A percentile compares a stretch with the other conserved stretches of the same genome.
Conservation (phyloP, 139 green algal species). For the Picochlorum sp. region DNA sequence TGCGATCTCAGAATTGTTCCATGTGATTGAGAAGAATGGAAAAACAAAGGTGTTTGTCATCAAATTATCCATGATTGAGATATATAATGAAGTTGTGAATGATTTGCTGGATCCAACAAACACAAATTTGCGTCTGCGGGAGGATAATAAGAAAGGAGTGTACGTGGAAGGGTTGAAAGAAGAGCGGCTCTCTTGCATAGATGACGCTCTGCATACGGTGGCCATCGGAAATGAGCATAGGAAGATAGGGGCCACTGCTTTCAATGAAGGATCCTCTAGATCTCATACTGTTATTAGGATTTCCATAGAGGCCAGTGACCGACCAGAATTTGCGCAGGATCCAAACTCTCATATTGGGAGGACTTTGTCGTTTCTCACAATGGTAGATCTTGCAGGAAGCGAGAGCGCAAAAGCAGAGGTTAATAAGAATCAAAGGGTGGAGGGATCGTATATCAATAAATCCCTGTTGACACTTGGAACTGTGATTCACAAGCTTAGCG, state of each 20-base stretch:
- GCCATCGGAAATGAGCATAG: constrained; percentile 58
- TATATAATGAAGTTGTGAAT: constrained; percentile 95
- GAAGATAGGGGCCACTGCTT: constrained; percentile 63
- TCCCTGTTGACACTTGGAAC: constrained; percentile 87
- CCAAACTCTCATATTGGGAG: constrained; percentile 12
- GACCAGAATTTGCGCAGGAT: constrained; percentile 15
- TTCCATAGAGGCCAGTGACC: constrained; percentile 56
- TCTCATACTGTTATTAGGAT: constrained; percentile 81
- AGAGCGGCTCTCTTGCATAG: constrained; percentile 50
- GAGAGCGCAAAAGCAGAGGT: constrained; percentile 62
- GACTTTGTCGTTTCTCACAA: constrained; percentile 56
- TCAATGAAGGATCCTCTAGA: constrained; percentile 71
- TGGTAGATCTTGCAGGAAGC: constrained; percentile 84
- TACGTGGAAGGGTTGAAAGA: constrained; percentile 74
- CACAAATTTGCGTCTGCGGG: constrained; percentile 76
- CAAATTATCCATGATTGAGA: constrained; percentile 80
- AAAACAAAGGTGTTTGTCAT: constrained; percentile 52
- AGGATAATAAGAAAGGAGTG: constrained; percentile 47
- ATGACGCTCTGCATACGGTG: constrained; percentile 70
- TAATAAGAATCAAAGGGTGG: constrained; percentile 63
- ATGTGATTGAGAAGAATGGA: constrained; percentile 33
- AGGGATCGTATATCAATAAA: constrained; percentile 95
- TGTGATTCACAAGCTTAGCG: constrained; percentile 79
- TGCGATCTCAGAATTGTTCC: constrained; percentile 55
- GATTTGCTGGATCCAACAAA: constrained; percentile 78